phyloP scores from a whole-genome alignment of 495 filamentous ascomycete species.

The Beverwykella pulmonaria region DNA sequence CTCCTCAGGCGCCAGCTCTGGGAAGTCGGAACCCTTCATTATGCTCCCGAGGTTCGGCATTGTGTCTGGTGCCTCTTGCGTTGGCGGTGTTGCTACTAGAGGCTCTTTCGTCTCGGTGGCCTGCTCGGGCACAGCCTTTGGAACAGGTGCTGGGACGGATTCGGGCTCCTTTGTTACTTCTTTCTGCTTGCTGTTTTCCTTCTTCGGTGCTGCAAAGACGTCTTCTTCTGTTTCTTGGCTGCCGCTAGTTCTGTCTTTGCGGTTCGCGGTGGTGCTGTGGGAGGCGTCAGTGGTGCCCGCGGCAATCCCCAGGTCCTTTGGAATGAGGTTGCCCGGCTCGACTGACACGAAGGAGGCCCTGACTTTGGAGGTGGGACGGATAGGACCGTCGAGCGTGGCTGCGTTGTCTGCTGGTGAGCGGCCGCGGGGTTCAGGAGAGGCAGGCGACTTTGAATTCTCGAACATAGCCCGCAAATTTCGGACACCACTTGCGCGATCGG shows the following conservation, averaged over 20 bases:
- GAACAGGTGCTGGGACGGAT: conserved; percentile 3
- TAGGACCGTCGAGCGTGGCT: conserved; percentile 43
- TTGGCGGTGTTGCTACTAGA: conserved; percentile 27
- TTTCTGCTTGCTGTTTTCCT: conserved; percentile 41
- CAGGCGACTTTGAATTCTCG: conserved; percentile 64
- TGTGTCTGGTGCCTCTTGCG: conserved; percentile 12
- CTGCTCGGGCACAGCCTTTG: conserved; percentile 42
- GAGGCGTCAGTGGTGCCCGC: conserved; percentile 30
- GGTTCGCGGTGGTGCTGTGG: conserved; percentile 35
- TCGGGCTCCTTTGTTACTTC: conserved; percentile 38
- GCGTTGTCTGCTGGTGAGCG: conserved; percentile 61
- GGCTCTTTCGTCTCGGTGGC: conserved; percentile 34
- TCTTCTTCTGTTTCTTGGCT: conserved; percentile 26
- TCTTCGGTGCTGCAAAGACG: conserved; percentile 37
- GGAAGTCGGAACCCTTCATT: conserved; percentile 40
- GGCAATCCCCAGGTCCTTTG: conserved; percentile 20
- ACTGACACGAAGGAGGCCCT: conserved; percentile 83
- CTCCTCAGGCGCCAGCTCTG: conserved; percentile 21
- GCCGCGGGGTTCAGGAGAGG: conserved; percentile 68
- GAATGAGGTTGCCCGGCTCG: conserved; percentile 57
- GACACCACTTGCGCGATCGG: conserved; percentile 57
- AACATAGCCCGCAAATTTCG: conserved; percentile 86
- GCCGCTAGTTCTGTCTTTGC: conserved; percentile 43
- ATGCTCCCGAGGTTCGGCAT: conserved; percentile 39
- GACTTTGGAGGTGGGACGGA: conserved; percentile 73